Conservation (phyloP, 176 grass and related monocot species). For the Poa pratensis region DNA sequence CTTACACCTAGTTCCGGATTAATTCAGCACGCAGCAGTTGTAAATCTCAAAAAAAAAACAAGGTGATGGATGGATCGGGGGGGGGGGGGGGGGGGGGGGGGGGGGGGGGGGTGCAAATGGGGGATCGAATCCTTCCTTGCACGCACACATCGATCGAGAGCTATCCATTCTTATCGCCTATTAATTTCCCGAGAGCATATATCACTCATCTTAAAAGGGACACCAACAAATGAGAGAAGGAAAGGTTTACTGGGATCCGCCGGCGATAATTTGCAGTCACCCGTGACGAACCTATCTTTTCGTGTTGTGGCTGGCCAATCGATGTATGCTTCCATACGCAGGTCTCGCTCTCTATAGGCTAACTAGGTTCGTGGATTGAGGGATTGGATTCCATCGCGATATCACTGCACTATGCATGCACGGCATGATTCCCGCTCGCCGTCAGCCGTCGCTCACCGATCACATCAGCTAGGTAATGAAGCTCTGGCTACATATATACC, state of each 20-base stretch:
- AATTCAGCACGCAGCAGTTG: too few relatives aligned
- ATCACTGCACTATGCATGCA: constrained; percentile 17
- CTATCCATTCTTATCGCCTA: background rate
- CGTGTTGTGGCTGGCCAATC: constrained; percentile 6
- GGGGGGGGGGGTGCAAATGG: too few relatives aligned
- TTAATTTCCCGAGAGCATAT: constrained; percentile 5
- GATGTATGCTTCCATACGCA: constrained; percentile 43
- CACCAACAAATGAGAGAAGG: too few relatives aligned
- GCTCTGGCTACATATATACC: too few relatives aligned
- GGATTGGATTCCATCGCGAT: constrained; percentile 55
- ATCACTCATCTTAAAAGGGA: constrained; percentile 1
- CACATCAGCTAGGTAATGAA: background rate
- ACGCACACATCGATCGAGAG: background rate
- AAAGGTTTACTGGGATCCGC: too few relatives aligned
- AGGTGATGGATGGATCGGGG: too few relatives aligned
- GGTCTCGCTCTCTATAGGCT: background rate
- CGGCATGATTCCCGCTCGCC: background rate
- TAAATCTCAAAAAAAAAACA: too few relatives aligned
- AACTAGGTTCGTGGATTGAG: constrained; percentile 25
- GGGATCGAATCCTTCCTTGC: constrained; percentile 2
- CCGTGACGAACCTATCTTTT: background rate
- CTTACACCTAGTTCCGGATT: too few relatives aligned
- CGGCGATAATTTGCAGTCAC: constrained; percentile 28
- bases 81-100: too few relatives aligned
- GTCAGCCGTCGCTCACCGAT: background rate